These are phyloP conservation scores for Pythium guiyangense DNA, from an alignment of 352 stramenopile genomes.

Conservation along the genomic window DNA sequence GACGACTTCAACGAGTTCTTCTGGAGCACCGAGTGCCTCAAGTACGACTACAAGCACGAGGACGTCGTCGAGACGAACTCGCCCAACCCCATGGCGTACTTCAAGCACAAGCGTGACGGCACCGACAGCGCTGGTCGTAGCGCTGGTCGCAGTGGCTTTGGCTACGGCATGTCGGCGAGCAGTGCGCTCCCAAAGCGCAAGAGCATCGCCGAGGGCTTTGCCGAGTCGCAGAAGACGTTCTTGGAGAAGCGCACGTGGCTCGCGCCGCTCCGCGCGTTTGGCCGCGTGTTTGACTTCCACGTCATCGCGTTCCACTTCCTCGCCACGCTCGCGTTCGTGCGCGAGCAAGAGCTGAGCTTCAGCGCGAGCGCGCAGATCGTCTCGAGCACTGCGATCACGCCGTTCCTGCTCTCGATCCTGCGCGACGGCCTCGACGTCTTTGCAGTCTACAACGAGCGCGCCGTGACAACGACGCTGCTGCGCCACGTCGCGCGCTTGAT, in stretches of 20 bases:
- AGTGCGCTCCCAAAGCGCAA: constrained; percentile 46
- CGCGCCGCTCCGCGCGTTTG: constrained; percentile 92
- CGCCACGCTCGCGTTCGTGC: constrained; percentile 88
- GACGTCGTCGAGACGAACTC: constrained; percentile 73
- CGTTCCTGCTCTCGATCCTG: constrained; percentile 81
- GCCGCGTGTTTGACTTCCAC: constrained; percentile 97
- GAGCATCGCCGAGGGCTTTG: constrained; percentile 89
- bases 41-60: constrained; percentile 92
- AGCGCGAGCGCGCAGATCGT: constrained; percentile 80
- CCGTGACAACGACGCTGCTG: constrained; percentile 47
- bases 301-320: constrained; percentile 96
- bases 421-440: constrained; percentile 93
- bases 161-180: constrained; percentile 13
- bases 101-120: constrained; percentile 41
- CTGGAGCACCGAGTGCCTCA: constrained; percentile 94
- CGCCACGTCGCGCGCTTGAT: constrained; percentile 87
- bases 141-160: constrained; percentile 18
- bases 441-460: constrained; percentile 62
- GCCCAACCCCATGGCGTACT: constrained; percentile 53
- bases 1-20: constrained; percentile 99
- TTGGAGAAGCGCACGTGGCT: constrained; percentile 98
- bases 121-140: constrained; percentile 3
- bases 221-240: constrained; percentile 94
- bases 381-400: constrained; percentile 92
- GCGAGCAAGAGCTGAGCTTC: constrained; percentile 89